Base-by-base conservation (phyloP, 352 stramenopile species). In the Pythium brassicae region DNA sequence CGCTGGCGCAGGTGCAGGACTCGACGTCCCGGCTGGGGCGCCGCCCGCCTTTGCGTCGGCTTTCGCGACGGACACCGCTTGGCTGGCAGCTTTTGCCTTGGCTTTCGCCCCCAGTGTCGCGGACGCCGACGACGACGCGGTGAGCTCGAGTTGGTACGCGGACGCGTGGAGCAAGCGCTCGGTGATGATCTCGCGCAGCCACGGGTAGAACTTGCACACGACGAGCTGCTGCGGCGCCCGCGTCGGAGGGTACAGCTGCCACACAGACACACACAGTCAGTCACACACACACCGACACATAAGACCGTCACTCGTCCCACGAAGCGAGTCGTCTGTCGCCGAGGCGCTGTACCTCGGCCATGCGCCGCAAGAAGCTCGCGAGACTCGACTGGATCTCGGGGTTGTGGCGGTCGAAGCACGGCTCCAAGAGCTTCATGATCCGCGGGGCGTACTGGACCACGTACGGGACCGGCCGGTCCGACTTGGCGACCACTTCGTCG, bases 351-450 rank as follows among this genome's bases (percentile, higher is more conserved):
- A 90, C 83, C 78, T 94, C 74, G 20, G 79, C 61, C 63, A 95
- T 89, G 42, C 83, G 76, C 4, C 66, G 52, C 50, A 95, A 50
- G 65, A 94, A 94, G 19, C 58, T 76, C 0, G 76, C 87, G 15
- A 95, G 60, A 40, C 71, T 76, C 0, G 67, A 50, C 62, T 96
- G 86, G 23, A 95, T 91, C 35, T 92, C 85, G 34, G 66, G 49
- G 50, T 92, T 91, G n/a, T 79, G 70, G 10, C 82, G 81, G 59
- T 94, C 85, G 61, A 96, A 96, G 61, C 86, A 96, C 27, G 86
- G 85, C 54, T 96, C 86, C 17, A 95, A 57, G 17, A 96, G 58
- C 68, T 96, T 96, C 85, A 95, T 94, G 42, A 96, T 90, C 32
- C 85, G 72, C 14, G 85, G 85, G 4, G 86, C 86, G 45, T 96